Evolutionary conservation across 352 stramenopile species (phyloP).

Genomic region (Pythium periplocum): DNA sequence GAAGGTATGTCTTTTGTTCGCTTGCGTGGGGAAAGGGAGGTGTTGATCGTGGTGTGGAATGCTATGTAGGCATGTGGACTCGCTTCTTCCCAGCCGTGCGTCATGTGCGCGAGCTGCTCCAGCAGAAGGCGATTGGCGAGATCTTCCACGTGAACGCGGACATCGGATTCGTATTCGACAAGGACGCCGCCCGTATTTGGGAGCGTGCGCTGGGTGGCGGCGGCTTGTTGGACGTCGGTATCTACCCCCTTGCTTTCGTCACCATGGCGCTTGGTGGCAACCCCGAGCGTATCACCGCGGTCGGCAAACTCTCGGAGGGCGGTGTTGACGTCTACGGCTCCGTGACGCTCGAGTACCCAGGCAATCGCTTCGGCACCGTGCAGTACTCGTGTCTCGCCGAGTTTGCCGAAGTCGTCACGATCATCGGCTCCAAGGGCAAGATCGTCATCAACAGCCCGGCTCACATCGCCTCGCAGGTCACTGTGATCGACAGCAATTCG

Average conservation of each 20-base stretch:
- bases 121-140: conserved; percentile 48
- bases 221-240: conserved; percentile 66
- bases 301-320: conserved; percentile 36
- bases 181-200: conserved; percentile 53
- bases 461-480: conserved; percentile 54
- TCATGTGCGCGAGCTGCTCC: conserved; percentile 55
- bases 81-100: conserved; percentile 76
- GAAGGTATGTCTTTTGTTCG: conserved; percentile 28
- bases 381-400: conserved; percentile 54
- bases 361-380: conserved; percentile 40
- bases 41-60: neutral
- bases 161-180: conserved; percentile 54
- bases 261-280: conserved; percentile 52
- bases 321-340: conserved; percentile 52
- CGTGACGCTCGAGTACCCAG: conserved; percentile 45
- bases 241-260: conserved; percentile 70
- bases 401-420: conserved; percentile 61
- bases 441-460: conserved; percentile 56
- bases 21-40: no score
- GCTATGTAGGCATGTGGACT: conserved; percentile 64
- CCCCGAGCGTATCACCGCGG: conserved; percentile 42
- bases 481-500: conserved; percentile 19
- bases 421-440: conserved; percentile 67
- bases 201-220: conserved; percentile 66
- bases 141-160: conserved; percentile 65